Base-by-base conservation (phyloP, 129 eudicot genomes). In the Ambrosia trifida region DNA sequence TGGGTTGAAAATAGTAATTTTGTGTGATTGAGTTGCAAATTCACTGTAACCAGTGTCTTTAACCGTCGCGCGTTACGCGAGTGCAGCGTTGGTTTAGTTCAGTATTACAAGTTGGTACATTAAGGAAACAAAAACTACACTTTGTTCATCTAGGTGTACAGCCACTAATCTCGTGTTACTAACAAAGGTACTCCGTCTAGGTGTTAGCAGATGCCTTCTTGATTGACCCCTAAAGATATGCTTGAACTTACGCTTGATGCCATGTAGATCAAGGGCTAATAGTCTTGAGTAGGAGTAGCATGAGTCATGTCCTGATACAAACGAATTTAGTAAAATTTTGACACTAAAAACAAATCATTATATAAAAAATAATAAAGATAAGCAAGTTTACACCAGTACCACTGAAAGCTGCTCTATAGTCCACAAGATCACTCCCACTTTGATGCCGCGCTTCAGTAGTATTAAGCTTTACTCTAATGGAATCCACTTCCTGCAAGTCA, bases 221-320 rank as follows among this genome's bases (percentile, higher is more conserved):
- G 98, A 96, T 79, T 93, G 98, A 52, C 98, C 98, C 85, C 98
- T 76, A 72, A 88, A 92, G 28, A 92, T 89, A 74, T 92, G 98
- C 82, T 87, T 89, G 52, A 92, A 89, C 30, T 79, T 85, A 96
- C 98, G 89, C 51, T 81, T 88, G 8, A 63, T 71, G 14, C 96
- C 95, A 79, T 86, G 98, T 17, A 92, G 89, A 83, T 92, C 98
- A 69, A 67, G 83, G 61, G 98, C 96, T 35, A 74, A 79, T 50
- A 92, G 18, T 92, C 98, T 72, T 92, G 98, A 3, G 98, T 85
- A 11, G 98, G 98, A 18, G 84, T 87, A 2, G 74, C 83, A 79
- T 89, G 96, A 18, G 80, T 83, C 98, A 89, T 92, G 56, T 89
- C 96, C 98, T 92, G 78, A 73, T 24, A 24, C 28, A 24, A 24